phyloP scores from a whole-genome alignment of 2,329 filamentous ascomycete genomes.

The Cyanodermella asteris region DNA sequence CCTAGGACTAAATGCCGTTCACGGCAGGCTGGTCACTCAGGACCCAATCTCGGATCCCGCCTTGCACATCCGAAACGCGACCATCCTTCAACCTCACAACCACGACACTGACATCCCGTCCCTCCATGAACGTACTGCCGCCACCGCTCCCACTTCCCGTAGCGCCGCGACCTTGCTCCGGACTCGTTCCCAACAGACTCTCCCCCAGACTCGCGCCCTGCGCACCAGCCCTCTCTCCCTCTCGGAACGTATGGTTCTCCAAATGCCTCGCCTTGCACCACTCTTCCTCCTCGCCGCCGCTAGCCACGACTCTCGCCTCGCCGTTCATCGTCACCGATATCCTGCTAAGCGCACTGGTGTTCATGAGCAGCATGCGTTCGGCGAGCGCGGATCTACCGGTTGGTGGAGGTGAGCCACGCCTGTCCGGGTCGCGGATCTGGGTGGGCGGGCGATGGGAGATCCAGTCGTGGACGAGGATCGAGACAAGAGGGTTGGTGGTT shows the following conservation, averaged over 20 bases:
- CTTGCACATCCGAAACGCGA: conserved; percentile 85
- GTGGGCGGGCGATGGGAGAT: conserved; percentile 78
- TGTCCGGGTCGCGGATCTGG: conserved; percentile 29
- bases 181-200: conserved; percentile 19
- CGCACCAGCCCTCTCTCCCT: conserved; percentile 24
- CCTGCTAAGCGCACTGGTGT: conserved; percentile 64
- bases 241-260: conserved; percentile 75
- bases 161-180: conserved; percentile 13
- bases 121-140: conserved; percentile 46
- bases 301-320: conserved; percentile 49
- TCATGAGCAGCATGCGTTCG: conserved; percentile 68
- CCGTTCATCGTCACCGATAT: conserved; percentile 92
- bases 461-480: conserved; percentile 95
- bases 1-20: conserved; percentile 3
- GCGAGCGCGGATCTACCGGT: conserved; percentile 53
- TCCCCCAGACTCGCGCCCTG: too few relatives aligned
- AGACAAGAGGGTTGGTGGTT: conserved; percentile 64
- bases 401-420: conserved; percentile 39
- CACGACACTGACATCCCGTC: conserved; percentile 69
- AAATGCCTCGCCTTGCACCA: conserved; percentile 71
- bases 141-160: conserved; percentile 9
- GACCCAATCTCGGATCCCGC: conserved; percentile 64
- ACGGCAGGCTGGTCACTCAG: conserved; percentile 8
- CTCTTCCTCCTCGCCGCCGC: conserved; percentile 57
- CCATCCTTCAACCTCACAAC: conserved; percentile 68